Conservation (phyloP, 768 basidiomycete genomes). For the Hygrophorus russula region DNA sequence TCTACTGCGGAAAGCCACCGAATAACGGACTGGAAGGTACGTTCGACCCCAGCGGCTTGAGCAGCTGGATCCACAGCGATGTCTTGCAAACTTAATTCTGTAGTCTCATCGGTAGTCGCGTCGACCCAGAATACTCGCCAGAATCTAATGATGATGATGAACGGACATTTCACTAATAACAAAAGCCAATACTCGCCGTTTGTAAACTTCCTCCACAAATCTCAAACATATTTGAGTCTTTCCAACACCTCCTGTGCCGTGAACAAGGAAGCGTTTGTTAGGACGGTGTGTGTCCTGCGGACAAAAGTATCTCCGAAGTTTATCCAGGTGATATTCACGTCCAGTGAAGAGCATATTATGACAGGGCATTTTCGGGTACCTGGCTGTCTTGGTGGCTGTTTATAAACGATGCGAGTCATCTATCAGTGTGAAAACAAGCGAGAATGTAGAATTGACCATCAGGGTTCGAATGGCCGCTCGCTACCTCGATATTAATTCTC, state of each 20-base stretch:
- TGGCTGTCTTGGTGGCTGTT: no score
- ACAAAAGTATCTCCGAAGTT: no score
- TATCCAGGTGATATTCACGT: no score
- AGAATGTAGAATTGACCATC: no score
- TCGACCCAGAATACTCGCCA: conserved; percentile 15
- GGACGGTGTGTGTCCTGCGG: no score
- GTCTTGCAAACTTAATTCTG: conserved; percentile 6
- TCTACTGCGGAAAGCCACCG: conserved; percentile 9
- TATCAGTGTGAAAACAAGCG: no score
- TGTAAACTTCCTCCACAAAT: neutral
- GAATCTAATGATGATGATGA: conserved; percentile 7
- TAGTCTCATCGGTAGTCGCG: conserved; percentile 11
- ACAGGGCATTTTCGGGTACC: no score
- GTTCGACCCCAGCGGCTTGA: neutral
- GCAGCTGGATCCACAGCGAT: conserved; percentile 1
- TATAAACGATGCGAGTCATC: no score
- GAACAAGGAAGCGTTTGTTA: neutral
- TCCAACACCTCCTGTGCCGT: neutral
- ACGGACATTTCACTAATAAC: no score
- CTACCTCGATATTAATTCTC: no score
- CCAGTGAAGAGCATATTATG: no score
- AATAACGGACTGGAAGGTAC: conserved; percentile 2
- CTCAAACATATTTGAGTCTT: neutral
- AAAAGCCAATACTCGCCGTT: neutral
- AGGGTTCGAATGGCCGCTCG: no score